Evolutionary conservation across 2,329 filamentous ascomycete species (phyloP), one percentile per base, ranked within the genome.

Genomic region (Epichloe glyceriae): DNA sequence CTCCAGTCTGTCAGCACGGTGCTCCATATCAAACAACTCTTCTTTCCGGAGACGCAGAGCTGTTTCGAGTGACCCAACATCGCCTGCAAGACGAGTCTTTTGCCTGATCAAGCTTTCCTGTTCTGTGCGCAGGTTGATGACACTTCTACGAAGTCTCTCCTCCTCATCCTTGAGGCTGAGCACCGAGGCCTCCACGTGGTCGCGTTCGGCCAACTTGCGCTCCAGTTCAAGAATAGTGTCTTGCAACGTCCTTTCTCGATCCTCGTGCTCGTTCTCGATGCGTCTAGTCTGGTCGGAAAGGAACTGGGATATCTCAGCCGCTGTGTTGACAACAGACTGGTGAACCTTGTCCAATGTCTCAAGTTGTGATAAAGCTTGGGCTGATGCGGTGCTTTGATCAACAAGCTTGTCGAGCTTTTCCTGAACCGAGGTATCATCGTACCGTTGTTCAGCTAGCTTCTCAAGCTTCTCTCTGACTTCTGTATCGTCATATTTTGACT

Each of bases 1-100:
- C 70, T 98, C 93, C 22, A 98, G 75, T 3, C 82, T 80, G 64
- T 96, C 89, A 3, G 91, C 93, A 55, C 91, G 86, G 11, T 78
- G 73, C 64, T 97, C 91, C 86, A 98, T 96, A 26, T 86, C 78
- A 44, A 88, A 82, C 53, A 98, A 80, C 69, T 97, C 93, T 58
- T 97, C 91, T 43, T 88, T 85, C 50, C 93, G 85, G 51, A 97
- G 83, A 17, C 85, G 81, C 33, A 97, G 77, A 1, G 93, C 91
- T 8, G 88, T 97, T 64, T 97, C 88, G 2, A 98, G 78, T 8
- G 88, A 87, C 5, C 89, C 90, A 1, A 98, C 83, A 58, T 98
- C 90, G 22, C 88, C 88, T 10, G 82, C 82, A 30, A 96, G 74
- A 51, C 84, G 80, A 44, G 83, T 82, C 72, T 90, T 95, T 61